These are phyloP conservation scores for Neophaeococcomyces aloes DNA, from an alignment of 2,329 filamentous ascomycete species.

Conservation along the genomic window DNA sequence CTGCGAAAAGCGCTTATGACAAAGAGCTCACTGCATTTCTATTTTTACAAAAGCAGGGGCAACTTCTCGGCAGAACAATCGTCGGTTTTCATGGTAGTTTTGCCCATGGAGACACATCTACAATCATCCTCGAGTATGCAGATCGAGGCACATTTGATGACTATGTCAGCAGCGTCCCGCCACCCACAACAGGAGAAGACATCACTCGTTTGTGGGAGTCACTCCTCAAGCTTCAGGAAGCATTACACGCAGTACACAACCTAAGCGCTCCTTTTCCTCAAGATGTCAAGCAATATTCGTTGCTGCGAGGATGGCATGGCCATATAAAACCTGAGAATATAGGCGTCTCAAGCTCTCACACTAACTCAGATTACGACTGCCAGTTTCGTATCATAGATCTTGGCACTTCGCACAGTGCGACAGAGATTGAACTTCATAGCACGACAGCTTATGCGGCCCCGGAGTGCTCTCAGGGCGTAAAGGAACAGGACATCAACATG, in stretches of 20 bases:
- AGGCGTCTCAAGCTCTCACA: conserved; percentile 18
- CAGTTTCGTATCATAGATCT: conserved; percentile 26
- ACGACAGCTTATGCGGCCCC: conserved; percentile 17
- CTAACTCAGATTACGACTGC: conserved; percentile 17
- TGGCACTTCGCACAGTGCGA: conserved; percentile 10
- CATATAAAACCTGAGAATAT: conserved; percentile 28
- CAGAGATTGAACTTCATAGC: too few relatives aligned
- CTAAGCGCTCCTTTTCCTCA: not conserved
- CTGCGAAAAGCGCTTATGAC: not conserved
- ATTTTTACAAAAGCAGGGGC: not conserved
- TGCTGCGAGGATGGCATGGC: conserved; percentile 23
- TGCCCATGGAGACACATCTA: conserved; percentile 21
- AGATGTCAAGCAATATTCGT: conserved; percentile 1
- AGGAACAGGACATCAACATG: not conserved
- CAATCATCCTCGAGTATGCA: conserved; percentile 30
- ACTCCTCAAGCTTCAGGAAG: conserved; percentile 24
- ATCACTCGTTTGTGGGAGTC: conserved; percentile 27
- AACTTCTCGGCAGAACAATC: conserved; percentile 4
- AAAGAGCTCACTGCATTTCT: not conserved
- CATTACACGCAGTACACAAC: conserved; percentile 20
- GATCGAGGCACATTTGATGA: conserved; percentile 26
- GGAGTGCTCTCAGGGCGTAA: conserved; percentile 22
- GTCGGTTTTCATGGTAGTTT: conserved; percentile 19
- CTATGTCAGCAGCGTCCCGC: conserved; percentile 22
- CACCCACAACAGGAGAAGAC: conserved; percentile 21